Evolutionary conservation across 1,139 yeast species (phyloP), one percentile per base, ranked within the genome.

Genomic region (Blastobotrys illinoisensis): DNA sequence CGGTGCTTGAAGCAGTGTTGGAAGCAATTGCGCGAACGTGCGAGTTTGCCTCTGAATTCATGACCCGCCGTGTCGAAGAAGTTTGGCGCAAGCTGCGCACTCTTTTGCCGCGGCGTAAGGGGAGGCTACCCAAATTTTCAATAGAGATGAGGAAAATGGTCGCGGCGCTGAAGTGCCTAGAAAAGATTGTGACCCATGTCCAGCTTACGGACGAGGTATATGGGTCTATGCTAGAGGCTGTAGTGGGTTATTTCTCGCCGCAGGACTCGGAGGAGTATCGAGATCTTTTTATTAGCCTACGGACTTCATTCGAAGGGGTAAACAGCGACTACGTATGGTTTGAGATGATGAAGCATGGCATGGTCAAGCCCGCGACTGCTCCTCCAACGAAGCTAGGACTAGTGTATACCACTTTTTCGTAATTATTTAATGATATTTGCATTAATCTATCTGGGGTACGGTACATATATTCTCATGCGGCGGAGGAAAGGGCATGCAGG

Each of bases 41-140:
- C 5, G 63, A 62, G 24, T 73, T 67, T 60, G 76, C 81, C 0
- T 78, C 78, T 5, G 80, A 79, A 23, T 85, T 85, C 62, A 72
- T 83, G 60, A 61, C 78, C 0, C 67, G 72, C n/a, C 69, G 85
- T 46, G 74, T 81, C 49, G 64, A 72, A 26, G 76, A 73, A 1
- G 56, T 81, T 16, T 81, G 83, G 83, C 65, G 66, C 1, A 53
- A 50, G 18, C 54, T 65, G 7, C 49, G 55, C n/a, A 16, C 55
- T 1, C 48, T 60, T 23, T 28, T 60, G n/a, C 63, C 61, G 54
- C 13, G n/a, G 36, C 23, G 46, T 13, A 36, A 50, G 24, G 26
- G 45, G 44, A 44, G 44, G 18, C 13, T 48, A 44, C 68, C 69
- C 1, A 57, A 53, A 28, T 64, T 60, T 54, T 61, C 71, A 16